Percentiles rank a stretch among this genome's conserved stretches.
These are phyloP conservation scores for Botrytis tulipae DNA, from an alignment of 2,329 filamentous ascomycete species.

Conservation along the genomic window DNA sequence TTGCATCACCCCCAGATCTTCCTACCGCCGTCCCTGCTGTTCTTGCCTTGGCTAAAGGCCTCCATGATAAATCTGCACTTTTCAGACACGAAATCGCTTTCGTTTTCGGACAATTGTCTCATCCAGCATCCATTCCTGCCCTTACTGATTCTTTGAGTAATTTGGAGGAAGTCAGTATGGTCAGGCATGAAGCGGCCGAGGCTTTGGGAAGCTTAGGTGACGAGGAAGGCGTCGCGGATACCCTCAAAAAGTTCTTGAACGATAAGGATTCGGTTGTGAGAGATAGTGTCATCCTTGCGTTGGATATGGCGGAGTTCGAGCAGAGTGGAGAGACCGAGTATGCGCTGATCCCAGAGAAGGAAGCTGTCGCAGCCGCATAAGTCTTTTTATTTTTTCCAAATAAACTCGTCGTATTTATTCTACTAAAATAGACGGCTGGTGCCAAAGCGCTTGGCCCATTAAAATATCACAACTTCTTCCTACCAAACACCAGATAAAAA, in stretches of 20 bases:
- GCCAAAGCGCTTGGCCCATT: constrained; percentile 39
- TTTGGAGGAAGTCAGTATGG: constrained; percentile 85
- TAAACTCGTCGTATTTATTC: neutral
- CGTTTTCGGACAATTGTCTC: constrained; percentile 93
- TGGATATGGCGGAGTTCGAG: constrained; percentile 98
- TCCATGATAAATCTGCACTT: constrained; percentile 81
- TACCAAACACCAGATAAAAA: constrained; percentile 2
- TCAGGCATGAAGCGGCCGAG: constrained; percentile 95
- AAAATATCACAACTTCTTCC: constrained; percentile 27
- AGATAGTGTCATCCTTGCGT: constrained; percentile 89
- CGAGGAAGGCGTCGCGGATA: constrained; percentile 88
- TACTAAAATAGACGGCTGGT: constrained; percentile 28
- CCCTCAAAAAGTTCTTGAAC: constrained; percentile 76
- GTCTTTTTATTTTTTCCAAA: neutral
- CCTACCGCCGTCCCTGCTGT: constrained; percentile 88
- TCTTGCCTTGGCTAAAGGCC: constrained; percentile 78
- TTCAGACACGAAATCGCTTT: constrained; percentile 99
- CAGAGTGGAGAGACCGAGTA: constrained; percentile 86
- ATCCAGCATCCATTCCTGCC: constrained; percentile 94
- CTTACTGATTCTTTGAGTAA: constrained; percentile 77
- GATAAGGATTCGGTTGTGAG: constrained; percentile 92
- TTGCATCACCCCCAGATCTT: constrained; percentile 88
- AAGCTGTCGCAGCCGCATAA: constrained; percentile 24
- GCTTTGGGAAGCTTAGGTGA: constrained; percentile 91
- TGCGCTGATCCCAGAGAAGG: constrained; percentile 74